Conservation (phyloP, 805 yeast species). For the Metschnikowia bowlesiae region DNA sequence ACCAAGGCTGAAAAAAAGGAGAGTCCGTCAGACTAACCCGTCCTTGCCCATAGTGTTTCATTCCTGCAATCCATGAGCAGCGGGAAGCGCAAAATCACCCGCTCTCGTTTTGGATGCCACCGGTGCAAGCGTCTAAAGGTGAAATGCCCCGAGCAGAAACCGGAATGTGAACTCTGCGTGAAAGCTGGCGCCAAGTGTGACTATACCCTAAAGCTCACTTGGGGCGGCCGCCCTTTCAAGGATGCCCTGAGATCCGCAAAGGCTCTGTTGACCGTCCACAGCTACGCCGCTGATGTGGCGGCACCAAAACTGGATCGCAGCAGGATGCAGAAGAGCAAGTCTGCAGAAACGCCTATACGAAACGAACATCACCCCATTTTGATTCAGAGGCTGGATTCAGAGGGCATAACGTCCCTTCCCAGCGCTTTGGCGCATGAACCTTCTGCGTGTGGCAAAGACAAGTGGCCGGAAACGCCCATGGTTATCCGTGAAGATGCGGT, state of each 20-base stretch:
- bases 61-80: background rate
- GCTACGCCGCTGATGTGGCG: background rate
- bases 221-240: slow-evolving; percentile 74
- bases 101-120: slow-evolving; percentile 59
- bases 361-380: background rate
- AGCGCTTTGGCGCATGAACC: background rate
- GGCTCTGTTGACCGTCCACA: background rate
- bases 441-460: background rate
- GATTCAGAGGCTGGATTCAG: background rate
- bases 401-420: background rate
- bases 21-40: background rate
- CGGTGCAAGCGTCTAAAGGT: slow-evolving; percentile 57
- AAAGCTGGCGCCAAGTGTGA: slow-evolving; percentile 51
- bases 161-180: slow-evolving; percentile 54
- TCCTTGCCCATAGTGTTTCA: background rate
- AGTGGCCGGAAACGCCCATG: background rate
- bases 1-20: background rate
- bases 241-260: slow-evolving; percentile 11
- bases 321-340: background rate
- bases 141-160: slow-evolving; percentile 68
- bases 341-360: background rate
- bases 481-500: background rate
- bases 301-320: background rate
- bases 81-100: slow-evolving; percentile 23
- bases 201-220: slow-evolving; percentile 56